phyloP scores from a whole-genome alignment of 768 basidiomycete species.

The Suillus lakei region DNA sequence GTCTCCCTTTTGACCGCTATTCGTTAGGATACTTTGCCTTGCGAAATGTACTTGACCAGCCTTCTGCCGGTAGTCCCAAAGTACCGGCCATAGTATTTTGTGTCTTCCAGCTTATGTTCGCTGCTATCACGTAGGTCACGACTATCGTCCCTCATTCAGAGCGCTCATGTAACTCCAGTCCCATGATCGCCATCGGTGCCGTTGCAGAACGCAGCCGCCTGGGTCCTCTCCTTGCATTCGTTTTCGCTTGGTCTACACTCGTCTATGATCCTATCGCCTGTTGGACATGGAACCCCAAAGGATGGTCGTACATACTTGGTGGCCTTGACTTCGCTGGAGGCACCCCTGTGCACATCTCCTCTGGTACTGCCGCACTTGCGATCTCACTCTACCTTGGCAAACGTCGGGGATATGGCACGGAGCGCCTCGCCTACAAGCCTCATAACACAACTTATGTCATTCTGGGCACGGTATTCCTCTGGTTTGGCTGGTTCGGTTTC shows the following conservation, averaged over 20 bases:
- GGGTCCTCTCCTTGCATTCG: conserved; percentile 86
- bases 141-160: not conserved
- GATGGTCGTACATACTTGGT: conserved; percentile 77
- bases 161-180: conserved; percentile 45
- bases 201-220: conserved; percentile 89
- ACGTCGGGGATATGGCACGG: conserved; percentile 89
- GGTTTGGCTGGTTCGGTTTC: conserved; percentile 97
- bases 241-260: conserved; percentile 87
- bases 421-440: conserved; percentile 89
- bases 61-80: conserved; percentile 71
- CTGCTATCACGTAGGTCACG: conserved; percentile 73
- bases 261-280: conserved; percentile 95
- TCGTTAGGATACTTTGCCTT: conserved; percentile 79
- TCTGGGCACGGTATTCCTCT: conserved; percentile 91
- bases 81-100: conserved; percentile 80
- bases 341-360: conserved; percentile 95
- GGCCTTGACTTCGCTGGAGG: conserved; percentile 95
- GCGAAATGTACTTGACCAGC: conserved; percentile 73
- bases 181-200: conserved; percentile 90
- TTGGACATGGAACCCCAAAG: conserved; percentile 92
- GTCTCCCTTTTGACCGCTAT: conserved; percentile 5
- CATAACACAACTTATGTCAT: conserved; percentile 93
- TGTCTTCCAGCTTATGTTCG: conserved; percentile 91
- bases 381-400: conserved; percentile 92
- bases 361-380: conserved; percentile 89